Evolutionary conservation across 2,329 filamentous ascomycete species (phyloP).

Genomic region (Venturia effusa): DNA sequence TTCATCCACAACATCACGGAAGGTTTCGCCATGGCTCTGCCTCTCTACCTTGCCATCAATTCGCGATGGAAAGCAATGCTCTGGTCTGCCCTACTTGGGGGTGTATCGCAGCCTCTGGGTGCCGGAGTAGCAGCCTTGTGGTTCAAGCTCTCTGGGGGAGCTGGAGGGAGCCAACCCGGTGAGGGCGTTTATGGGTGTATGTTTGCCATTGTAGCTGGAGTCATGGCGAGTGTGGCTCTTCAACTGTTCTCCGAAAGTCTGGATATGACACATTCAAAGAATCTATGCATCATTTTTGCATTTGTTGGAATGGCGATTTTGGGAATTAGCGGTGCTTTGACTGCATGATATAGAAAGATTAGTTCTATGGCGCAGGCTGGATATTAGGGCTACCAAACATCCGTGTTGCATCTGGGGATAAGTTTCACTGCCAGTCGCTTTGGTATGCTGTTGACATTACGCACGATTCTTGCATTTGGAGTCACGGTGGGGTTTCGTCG

Average conservation of each 20-base stretch:
- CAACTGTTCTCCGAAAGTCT: constrained; percentile 82
- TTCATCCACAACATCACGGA: constrained; percentile 98
- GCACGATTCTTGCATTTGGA: background rate
- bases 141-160: constrained; percentile 61
- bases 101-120: constrained; percentile 76
- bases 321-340: constrained; percentile 74
- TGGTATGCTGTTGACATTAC: background rate
- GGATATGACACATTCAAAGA: constrained; percentile 68
- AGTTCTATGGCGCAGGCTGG: no score
- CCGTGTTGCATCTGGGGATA: background rate
- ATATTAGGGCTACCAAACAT: background rate
- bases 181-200: constrained; percentile 62
- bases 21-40: constrained; percentile 87
- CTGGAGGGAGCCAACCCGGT: constrained; percentile 34
- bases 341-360: constrained; percentile 34
- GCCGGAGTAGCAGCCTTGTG: constrained; percentile 75
- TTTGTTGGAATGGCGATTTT: constrained; percentile 82
- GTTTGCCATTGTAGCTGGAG: constrained; percentile 82
- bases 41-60: constrained; percentile 80
- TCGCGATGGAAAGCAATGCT: constrained; percentile 72
- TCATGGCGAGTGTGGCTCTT: constrained; percentile 89
- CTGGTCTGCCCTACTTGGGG: constrained; percentile 75
- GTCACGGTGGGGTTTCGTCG: background rate
- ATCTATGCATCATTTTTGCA: constrained; percentile 67
- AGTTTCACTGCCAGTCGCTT: background rate